These are phyloP conservation scores for Aspergillus sp. DNA, from an alignment of 2,329 filamentous ascomycete genomes.

Conservation along the genomic window DNA sequence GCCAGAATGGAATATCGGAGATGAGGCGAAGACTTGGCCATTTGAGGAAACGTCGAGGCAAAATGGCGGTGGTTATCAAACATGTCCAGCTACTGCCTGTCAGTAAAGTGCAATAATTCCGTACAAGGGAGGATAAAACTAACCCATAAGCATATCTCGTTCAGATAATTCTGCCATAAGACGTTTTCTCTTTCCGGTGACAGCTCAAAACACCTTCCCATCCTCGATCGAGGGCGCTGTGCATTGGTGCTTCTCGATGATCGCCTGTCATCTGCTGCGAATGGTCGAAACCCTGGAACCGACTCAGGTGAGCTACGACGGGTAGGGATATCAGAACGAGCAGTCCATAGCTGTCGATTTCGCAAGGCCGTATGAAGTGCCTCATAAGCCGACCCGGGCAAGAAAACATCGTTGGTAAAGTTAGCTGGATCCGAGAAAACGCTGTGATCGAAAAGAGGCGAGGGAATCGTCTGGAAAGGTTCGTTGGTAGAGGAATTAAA, in stretches of 20 bases:
- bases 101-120: too few species aligned
- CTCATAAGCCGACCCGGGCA: constrained; percentile 45
- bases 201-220: constrained; percentile 19
- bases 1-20: constrained; percentile 48
- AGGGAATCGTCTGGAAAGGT: constrained; percentile 14
- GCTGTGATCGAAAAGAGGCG: constrained; percentile 18
- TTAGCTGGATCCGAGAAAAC: constrained; percentile 20
- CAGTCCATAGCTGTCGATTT: constrained; percentile 43
- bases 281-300: constrained; percentile 6
- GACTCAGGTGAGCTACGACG: constrained; percentile 17
- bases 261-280: constrained; percentile 5
- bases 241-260: constrained; percentile 2
- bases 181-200: constrained; percentile 25
- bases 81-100: constrained; percentile 43
- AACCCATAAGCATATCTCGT: constrained; percentile 27
- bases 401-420: constrained; percentile 45
- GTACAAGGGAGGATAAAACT: constrained; percentile 1
- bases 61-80: constrained; percentile 49
- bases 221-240: constrained; percentile 8
- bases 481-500: constrained; percentile 8
- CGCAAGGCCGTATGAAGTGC: constrained; percentile 44
- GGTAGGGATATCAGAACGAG: constrained; percentile 37
- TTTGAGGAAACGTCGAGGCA: constrained; percentile 43
- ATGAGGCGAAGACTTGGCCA: constrained; percentile 42
- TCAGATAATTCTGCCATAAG: constrained; percentile 27